These are phyloP conservation scores for Fusarium sp. DNA, from an alignment of 2,329 filamentous ascomycete species.

Conservation along the genomic window DNA sequence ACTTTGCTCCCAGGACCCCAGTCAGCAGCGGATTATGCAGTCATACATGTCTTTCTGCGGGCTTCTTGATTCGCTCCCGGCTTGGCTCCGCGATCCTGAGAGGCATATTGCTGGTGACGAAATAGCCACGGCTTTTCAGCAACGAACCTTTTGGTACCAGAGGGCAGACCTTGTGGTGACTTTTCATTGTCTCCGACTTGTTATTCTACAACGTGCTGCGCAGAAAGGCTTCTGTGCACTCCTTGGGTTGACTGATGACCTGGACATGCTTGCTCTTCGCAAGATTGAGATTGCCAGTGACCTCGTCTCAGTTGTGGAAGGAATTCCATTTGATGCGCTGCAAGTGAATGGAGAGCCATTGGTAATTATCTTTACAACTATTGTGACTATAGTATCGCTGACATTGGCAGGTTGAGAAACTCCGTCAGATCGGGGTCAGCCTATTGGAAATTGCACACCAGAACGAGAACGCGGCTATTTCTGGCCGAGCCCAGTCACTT, in stretches of 20 bases:
- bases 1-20: background rate
- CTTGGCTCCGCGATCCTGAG: slow-evolving; percentile 13
- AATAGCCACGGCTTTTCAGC: background rate
- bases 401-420: slow-evolving; percentile 21
- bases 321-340: slow-evolving; percentile 18
- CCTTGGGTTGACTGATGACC: slow-evolving; percentile 10
- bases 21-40: slow-evolving; percentile 9
- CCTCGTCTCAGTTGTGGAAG: background rate
- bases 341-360: slow-evolving; percentile 18
- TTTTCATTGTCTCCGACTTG: slow-evolving; percentile 19
- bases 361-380: background rate
- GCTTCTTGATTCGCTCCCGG: slow-evolving; percentile 4
- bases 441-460: slow-evolving; percentile 20
- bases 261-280: slow-evolving; percentile 15
- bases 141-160: slow-evolving; percentile 14
- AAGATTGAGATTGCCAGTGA: slow-evolving; percentile 21
- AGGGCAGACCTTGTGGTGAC: slow-evolving; percentile 15
- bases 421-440: slow-evolving; percentile 18
- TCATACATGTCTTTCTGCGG: slow-evolving; percentile 20
- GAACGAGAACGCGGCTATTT: slow-evolving; percentile 3
- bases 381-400: background rate
- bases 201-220: background rate
- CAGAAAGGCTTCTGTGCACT: slow-evolving; percentile 7
- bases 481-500: slow-evolving; percentile 1
- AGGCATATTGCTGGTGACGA: background rate